These are phyloP conservation scores for Dryas octopetala DNA, from an alignment of 306 rosid species.

Conservation along the genomic window DNA sequence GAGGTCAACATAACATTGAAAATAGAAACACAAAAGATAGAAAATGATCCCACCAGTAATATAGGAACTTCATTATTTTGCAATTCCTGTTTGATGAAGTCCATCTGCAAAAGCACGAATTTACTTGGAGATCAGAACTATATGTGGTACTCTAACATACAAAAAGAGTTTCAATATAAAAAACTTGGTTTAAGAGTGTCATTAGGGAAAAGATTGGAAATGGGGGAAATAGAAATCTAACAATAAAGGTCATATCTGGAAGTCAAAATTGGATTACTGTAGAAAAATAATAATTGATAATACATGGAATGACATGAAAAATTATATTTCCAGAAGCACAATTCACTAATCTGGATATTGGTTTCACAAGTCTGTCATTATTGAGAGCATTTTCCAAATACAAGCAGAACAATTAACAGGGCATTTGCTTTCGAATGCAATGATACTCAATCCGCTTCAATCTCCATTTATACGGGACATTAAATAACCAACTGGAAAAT, in stretches of 20 bases:
- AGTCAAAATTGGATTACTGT: background rate
- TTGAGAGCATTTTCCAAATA: slow-evolving; percentile 3
- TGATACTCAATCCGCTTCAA: slow-evolving; percentile 6
- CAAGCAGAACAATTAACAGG: slow-evolving; percentile 19
- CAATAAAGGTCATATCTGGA: slow-evolving; percentile 7
- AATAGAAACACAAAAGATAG: slow-evolving; percentile 7
- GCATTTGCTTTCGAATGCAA: slow-evolving; percentile 16
- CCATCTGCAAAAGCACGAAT: slow-evolving; percentile 46
- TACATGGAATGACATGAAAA: background rate
- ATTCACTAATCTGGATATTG: background rate
- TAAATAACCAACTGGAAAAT: slow-evolving; percentile 19
- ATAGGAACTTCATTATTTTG: slow-evolving; percentile 63
- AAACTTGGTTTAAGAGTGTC: background rate
- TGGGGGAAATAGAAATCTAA: background rate
- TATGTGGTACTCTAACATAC: background rate
- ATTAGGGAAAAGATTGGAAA: background rate
- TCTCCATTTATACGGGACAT: slow-evolving; percentile 9
- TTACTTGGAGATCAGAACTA: slow-evolving; percentile 9
- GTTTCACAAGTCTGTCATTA: background rate
- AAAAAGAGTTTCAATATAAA: background rate
- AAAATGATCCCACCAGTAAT: slow-evolving; percentile 57
- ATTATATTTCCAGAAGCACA: background rate
- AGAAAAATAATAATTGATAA: background rate
- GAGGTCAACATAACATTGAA: slow-evolving; percentile 17
- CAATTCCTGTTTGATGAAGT: slow-evolving; percentile 72